A percentile compares a stretch with the other conserved stretches of the same genome.
These are phyloP conservation scores for Rubia peregrina DNA, from an alignment of 305 asterid genomes.

Conservation along the genomic window DNA sequence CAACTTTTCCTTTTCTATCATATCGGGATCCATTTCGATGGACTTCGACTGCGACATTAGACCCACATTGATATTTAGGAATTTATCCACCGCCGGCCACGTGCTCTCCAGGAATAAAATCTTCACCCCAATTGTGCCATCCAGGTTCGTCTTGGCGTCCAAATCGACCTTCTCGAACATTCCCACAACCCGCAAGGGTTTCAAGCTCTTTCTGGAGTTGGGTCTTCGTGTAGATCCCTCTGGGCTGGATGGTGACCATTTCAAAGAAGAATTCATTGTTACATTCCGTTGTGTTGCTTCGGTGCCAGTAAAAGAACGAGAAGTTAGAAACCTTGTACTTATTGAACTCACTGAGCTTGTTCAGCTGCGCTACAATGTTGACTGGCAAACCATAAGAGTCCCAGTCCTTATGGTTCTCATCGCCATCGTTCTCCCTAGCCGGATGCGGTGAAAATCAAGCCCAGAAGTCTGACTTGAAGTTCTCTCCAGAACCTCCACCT, in stretches of 20 bases:
- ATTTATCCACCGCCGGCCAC: conserved; percentile 76
- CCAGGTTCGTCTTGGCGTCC: conserved; percentile 76
- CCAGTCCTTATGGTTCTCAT: conserved; percentile 59
- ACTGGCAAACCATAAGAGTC: conserved; percentile 91
- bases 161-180: conserved; percentile 89
- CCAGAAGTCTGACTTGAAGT: conserved; percentile 69
- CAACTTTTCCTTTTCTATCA: conserved; percentile 86
- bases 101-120: conserved; percentile 75
- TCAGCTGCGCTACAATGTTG: conserved; percentile 63
- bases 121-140: conserved; percentile 61
- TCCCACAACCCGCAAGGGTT: conserved; percentile 77
- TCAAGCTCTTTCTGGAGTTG: conserved; percentile 89
- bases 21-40: conserved; percentile 81
- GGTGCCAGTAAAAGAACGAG: conserved; percentile 51
- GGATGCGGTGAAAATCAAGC: conserved; percentile 37
- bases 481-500: conserved; percentile 38
- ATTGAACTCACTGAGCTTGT: conserved; percentile 79
- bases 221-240: conserved; percentile 79
- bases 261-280: conserved; percentile 85
- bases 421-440: conserved; percentile 71
- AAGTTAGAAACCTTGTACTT: conserved; percentile 79
- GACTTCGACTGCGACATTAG: conserved; percentile 78
- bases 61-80: conserved; percentile 85
- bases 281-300: conserved; percentile 43
- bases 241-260: conserved; percentile 82